Evolutionary conservation across 2,329 filamentous ascomycete species (phyloP).

Genomic region (Aspergillus viridinutans): DNA sequence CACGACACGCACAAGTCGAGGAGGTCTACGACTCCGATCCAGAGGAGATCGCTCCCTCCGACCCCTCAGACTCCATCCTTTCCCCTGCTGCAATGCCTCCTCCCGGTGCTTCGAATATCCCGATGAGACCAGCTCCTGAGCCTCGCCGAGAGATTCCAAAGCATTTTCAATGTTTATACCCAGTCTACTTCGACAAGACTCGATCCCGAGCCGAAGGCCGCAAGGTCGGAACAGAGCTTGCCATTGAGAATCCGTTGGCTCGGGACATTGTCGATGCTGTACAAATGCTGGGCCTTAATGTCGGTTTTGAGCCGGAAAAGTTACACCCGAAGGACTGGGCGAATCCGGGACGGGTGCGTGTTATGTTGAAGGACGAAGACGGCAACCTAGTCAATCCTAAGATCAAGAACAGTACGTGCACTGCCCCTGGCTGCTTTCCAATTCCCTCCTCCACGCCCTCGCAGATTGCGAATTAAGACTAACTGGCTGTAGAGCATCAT

Average conservation of each 20-base stretch:
- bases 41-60: conserved; percentile 74
- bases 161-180: conserved; percentile 85
- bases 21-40: conserved; percentile 91
- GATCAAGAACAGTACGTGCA: conserved; percentile 60
- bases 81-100: conserved; percentile 33
- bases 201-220: conserved; percentile 68
- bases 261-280: conserved; percentile 86
- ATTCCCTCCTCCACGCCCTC: neutral
- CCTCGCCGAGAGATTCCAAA: conserved; percentile 58
- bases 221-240: conserved; percentile 67
- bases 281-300: conserved; percentile 56
- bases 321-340: conserved; percentile 95
- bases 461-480: neutral
- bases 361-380: conserved; percentile 60
- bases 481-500: conserved; percentile 61
- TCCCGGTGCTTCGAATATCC: conserved; percentile 20
- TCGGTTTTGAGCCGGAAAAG: conserved; percentile 86
- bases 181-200: conserved; percentile 84
- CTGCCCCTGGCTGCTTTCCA: neutral
- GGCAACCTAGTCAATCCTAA: conserved; percentile 47
- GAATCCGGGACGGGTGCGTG: conserved; percentile 85
- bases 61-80: conserved; percentile 49
- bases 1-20: conserved; percentile 77
- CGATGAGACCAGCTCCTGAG: conserved; percentile 35
- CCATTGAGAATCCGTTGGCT: conserved; percentile 80